These are phyloP conservation scores for Paramecium tetraurelia DNA, from an alignment of 73 alveolate species.

Conservation along the genomic window DNA sequence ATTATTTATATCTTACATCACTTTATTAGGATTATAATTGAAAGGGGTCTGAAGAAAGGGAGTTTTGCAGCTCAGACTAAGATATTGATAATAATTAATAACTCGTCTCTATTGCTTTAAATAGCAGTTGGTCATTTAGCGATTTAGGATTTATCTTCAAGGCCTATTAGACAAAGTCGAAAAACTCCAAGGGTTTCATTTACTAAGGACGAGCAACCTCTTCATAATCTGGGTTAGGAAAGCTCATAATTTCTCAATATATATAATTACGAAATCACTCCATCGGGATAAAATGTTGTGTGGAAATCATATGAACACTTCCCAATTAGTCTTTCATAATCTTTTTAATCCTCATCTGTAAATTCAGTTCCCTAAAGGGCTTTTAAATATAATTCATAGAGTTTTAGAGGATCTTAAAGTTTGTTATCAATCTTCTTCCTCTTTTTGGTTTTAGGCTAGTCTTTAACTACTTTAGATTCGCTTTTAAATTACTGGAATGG, in stretches of 20 bases:
- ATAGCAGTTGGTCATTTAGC: not conserved
- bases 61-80: not conserved
- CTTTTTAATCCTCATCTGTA: not conserved
- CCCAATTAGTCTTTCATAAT: not conserved
- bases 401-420: not conserved
- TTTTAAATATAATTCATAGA: not conserved
- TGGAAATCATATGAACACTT: not conserved
- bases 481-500: not conserved
- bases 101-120: not conserved
- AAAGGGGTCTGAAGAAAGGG: not conserved
- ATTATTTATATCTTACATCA: not conserved
- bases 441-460: not conserved
- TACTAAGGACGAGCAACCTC: not conserved
- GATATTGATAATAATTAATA: not conserved
- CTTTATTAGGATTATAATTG: not conserved
- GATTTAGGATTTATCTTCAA: not conserved
- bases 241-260: not conserved
- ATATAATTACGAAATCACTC: not conserved
- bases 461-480: not conserved
- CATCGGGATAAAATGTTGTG: not conserved
- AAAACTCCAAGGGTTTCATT: not conserved
- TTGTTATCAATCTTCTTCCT: not conserved
- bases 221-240: conserved; percentile 6
- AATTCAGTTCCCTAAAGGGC: not conserved
- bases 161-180: not conserved